A percentile compares a stretch with the other conserved stretches of the same genome.
Conservation (phyloP, 2,329 filamentous ascomycete species). For the Alternaria conjuncta region DNA sequence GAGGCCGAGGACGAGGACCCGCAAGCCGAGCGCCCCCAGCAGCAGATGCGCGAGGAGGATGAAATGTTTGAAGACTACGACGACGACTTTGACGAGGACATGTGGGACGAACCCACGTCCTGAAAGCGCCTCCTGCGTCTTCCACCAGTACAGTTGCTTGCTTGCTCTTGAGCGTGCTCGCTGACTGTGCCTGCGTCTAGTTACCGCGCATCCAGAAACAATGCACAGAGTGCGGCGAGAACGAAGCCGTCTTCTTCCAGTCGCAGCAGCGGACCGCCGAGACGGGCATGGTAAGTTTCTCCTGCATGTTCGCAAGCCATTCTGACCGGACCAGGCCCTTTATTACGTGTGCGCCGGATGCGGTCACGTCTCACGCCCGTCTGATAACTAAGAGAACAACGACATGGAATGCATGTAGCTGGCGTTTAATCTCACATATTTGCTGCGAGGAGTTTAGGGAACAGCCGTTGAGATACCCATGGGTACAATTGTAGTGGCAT, state of each 20-base stretch:
- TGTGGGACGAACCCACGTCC: slow-evolving; percentile 40
- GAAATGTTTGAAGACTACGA: slow-evolving; percentile 25
- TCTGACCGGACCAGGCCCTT: slow-evolving; percentile 51
- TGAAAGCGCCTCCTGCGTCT: slow-evolving; percentile 28
- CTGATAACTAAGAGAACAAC: slow-evolving; percentile 18
- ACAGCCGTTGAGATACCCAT: slow-evolving; percentile 43
- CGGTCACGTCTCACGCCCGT: slow-evolving; percentile 75
- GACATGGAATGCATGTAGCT: slow-evolving; percentile 32
- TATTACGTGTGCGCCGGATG: slow-evolving; percentile 86
- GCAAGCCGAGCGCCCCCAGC: slow-evolving; percentile 28
- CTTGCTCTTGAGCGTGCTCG: slow-evolving; percentile 47
- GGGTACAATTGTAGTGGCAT: slow-evolving; percentile 40
- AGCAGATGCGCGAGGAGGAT: slow-evolving; percentile 15
- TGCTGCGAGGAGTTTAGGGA: slow-evolving; percentile 36
- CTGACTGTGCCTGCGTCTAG: slow-evolving; percentile 61
- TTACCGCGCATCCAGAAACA: slow-evolving; percentile 86
- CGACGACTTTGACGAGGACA: slow-evolving; percentile 33
- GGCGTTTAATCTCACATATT: slow-evolving; percentile 38
- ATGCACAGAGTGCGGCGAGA: slow-evolving; percentile 84
- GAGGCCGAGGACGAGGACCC: slow-evolving; percentile 51
- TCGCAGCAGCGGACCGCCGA: slow-evolving; percentile 96
- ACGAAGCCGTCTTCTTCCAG: slow-evolving; percentile 97
- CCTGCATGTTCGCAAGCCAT: not conserved
- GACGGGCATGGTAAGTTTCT: slow-evolving; percentile 86
- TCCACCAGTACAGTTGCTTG: slow-evolving; percentile 41